Base-by-base conservation (phyloP, 208 protist species). In the Trypanosoma mega region DNA sequence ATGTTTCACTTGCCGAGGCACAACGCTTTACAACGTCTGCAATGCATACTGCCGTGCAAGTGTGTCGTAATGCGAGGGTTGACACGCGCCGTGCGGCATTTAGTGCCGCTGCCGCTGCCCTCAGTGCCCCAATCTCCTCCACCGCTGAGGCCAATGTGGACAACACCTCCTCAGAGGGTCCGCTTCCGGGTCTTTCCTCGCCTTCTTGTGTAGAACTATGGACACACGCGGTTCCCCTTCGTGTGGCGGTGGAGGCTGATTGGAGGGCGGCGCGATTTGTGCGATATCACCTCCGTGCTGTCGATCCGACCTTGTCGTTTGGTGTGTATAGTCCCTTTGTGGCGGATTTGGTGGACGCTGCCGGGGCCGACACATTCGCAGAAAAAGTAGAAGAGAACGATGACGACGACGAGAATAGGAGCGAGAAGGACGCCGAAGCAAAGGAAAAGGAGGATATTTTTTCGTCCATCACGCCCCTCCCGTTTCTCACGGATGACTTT, bases 161-260 rank as follows among this genome's bases (percentile, higher is more conserved):
- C 12, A 6, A 39, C 6, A 52, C 33, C 37, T 6, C 34, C 27
- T 26, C 24, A 26, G 21, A 48, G 12, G 39, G 54, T 34, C 12
- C 45, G 50, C n/a, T 56, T 31, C 16, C 72, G 68, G 50, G 58
- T 36, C 44, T 82, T 90, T 66, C 63, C 55, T 24, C 85, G 76
- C n/a, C 53, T 80, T 56, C 78, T 73, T 48, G 77, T 30, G 65
- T 95, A 26, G 82, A 92, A 59, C 55, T 82, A 55, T 95, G 88
- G 85, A 87, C 77, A 29, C 85, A 95, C 69, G 85, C 83, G 12
- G 78, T 76, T 34, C 62, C 82, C 5, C 30, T 74, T 23, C 54
- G 44, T 16, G 47, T 68, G n/a, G 68, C 51, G 51, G 54, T 75
- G n/a, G 52, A 58, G 2, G 82, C 82, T 34, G 88, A 95, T 52